A percentile compares a stretch with the other conserved stretches of the same genome.
phyloP scores from a whole-genome alignment of 2,329 filamentous ascomycete genomes.

The Niveomyces coronatus region DNA sequence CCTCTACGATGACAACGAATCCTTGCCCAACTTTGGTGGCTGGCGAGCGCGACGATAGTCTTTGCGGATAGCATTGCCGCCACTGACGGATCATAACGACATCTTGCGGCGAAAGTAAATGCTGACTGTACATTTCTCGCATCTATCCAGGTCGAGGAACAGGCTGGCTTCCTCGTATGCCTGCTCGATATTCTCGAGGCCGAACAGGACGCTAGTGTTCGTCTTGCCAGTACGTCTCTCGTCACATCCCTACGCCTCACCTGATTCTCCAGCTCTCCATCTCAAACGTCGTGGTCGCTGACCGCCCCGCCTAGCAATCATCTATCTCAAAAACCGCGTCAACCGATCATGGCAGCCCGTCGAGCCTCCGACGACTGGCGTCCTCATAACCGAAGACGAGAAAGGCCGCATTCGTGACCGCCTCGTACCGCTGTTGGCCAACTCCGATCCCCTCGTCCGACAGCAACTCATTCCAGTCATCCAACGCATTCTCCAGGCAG shows the following conservation, averaged over 20 bases:
- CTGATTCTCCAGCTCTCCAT: conserved; percentile 10
- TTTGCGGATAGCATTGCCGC: background rate
- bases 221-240: conserved; percentile 68
- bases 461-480: conserved; percentile 89
- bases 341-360: conserved; percentile 79
- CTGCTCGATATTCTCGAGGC: conserved; percentile 82
- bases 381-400: conserved; percentile 76
- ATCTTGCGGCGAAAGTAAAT: too few relatives aligned
- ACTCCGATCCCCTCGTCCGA: conserved; percentile 70
- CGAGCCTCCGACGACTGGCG: conserved; percentile 64
- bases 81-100: background rate
- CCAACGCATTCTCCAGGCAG: conserved; percentile 90
- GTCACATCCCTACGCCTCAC: conserved; percentile 5
- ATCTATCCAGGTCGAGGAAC: conserved; percentile 65
- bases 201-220: conserved; percentile 76
- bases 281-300: conserved; percentile 7
- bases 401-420: conserved; percentile 80
- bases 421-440: conserved; percentile 78
- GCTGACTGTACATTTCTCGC: conserved; percentile 2
- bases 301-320: conserved; percentile 77
- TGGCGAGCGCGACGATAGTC: too few relatives aligned
- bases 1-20: conserved; percentile 12
- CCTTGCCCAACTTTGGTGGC: too few relatives aligned
- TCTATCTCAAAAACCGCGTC: conserved; percentile 97
- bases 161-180: conserved; percentile 81